Conservation (phyloP, 2,329 filamentous ascomycete genomes). For the Mycogone perniciosa region DNA sequence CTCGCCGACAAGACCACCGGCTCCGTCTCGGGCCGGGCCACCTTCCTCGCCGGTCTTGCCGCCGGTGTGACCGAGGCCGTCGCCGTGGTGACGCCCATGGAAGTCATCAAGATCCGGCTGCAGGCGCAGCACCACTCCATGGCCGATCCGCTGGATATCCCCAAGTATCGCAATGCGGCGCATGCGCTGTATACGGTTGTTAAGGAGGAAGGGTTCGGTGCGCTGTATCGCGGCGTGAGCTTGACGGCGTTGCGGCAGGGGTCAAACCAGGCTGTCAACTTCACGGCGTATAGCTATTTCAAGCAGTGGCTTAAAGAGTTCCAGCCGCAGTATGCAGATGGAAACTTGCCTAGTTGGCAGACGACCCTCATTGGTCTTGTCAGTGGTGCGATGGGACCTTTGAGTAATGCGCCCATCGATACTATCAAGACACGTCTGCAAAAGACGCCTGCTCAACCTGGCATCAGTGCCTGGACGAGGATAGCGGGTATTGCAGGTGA, state of each 20-base stretch:
- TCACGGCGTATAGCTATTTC: constrained; percentile 94
- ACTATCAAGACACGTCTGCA: constrained; percentile 98
- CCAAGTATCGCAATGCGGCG: constrained; percentile 95
- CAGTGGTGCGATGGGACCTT: constrained; percentile 87
- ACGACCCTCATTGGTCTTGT: constrained; percentile 88
- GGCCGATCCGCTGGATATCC: constrained; percentile 91
- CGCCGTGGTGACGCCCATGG: constrained; percentile 95
- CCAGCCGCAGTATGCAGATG: constrained; percentile 62
- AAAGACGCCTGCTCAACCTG: constrained; percentile 75
- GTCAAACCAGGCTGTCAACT: constrained; percentile 97
- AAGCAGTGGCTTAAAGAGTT: constrained; percentile 68
- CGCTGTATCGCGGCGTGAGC: constrained; percentile 87
- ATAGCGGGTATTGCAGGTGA: constrained; percentile 73
- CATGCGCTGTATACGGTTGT: constrained; percentile 79
- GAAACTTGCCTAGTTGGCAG: constrained; percentile 75
- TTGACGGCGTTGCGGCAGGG: constrained; percentile 91
- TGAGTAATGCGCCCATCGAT: constrained; percentile 96
- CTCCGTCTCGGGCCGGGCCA: constrained; percentile 61
- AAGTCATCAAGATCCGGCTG: constrained; percentile 96
- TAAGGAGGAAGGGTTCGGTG: constrained; percentile 80
- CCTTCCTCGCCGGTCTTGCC: constrained; percentile 70
- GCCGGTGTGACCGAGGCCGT: constrained; percentile 96
- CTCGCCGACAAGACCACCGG: constrained; percentile 65
- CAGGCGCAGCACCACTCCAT: constrained; percentile 98
- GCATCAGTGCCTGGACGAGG: constrained; percentile 71